Conservation (phyloP, 371 early-diverging fungal genomes). For the Blakeslea trispora region DNA sequence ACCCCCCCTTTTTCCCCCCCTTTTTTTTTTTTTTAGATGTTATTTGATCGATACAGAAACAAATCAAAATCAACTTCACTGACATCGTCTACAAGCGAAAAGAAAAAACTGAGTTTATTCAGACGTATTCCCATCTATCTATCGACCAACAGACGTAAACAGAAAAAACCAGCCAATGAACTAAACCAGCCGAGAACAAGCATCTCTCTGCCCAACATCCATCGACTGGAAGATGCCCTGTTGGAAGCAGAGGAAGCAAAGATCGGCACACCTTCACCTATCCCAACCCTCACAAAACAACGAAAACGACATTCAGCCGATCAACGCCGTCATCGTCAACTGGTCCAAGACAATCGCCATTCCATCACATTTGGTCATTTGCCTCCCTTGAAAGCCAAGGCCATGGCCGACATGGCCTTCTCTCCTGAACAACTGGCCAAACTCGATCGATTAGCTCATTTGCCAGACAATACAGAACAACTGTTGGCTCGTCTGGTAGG, state of each 20-base stretch:
- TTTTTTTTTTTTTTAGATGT: too few species aligned
- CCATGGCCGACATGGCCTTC: conserved; percentile 14
- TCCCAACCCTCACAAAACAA: conserved; percentile 11
- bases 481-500: conserved; percentile 19
- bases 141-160: conserved; percentile 25
- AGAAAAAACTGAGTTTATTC: conserved; percentile 37
- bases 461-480: conserved; percentile 7
- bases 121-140: conserved; percentile 34
- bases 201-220: conserved; percentile 41
- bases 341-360: conserved; percentile 18
- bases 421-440: conserved; percentile 13
- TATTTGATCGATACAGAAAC: conserved; percentile 44
- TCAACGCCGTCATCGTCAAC: conserved; percentile 19
- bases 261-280: conserved; percentile 4
- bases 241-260: too few species aligned
- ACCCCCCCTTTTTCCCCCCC: too few species aligned
- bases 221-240: too few species aligned
- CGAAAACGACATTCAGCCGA: conserved; percentile 31
- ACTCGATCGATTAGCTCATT: conserved; percentile 10
- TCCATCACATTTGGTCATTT: conserved; percentile 34
- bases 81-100: conserved; percentile 5
- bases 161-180: conserved; percentile 11
- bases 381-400: conserved; percentile 9
- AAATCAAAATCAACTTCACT: conserved; percentile 25
- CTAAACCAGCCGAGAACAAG: conserved; percentile 38